Conservation (phyloP, 2,329 filamentous ascomycete genomes). For the Talaromyces marneffei region DNA sequence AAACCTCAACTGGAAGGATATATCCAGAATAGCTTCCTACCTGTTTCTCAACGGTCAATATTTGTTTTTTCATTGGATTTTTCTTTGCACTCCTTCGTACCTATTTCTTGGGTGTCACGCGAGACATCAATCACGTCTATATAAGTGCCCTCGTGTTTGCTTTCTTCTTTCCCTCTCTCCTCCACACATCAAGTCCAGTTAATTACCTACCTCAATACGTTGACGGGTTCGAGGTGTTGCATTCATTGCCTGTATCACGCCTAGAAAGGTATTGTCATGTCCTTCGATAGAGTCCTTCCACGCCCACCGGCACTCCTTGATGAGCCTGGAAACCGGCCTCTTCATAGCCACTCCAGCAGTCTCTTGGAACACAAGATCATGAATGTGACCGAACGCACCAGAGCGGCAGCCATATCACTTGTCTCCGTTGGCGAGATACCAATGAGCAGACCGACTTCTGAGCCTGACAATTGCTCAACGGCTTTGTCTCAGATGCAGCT, state of each 20-base stretch:
- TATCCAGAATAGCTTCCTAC: background rate
- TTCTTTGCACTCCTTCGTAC: background rate
- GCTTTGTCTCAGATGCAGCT: slow-evolving; percentile 21
- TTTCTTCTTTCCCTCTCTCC: slow-evolving; percentile 10
- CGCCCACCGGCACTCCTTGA: slow-evolving; percentile 38
- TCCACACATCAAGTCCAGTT: background rate
- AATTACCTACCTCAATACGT: slow-evolving; percentile 11
- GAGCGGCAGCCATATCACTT: slow-evolving; percentile 3
- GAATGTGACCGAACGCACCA: slow-evolving; percentile 24
- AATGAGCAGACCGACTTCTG: background rate
- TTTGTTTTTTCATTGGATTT: background rate
- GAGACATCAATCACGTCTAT: slow-evolving; percentile 16
- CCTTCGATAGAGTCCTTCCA: slow-evolving; percentile 46
- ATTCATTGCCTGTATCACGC: background rate
- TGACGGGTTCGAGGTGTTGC: slow-evolving; percentile 12
- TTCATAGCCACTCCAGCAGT: slow-evolving; percentile 28
- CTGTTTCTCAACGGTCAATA: slow-evolving; percentile 1
- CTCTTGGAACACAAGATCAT: slow-evolving; percentile 40
- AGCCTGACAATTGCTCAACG: slow-evolving; percentile 8
- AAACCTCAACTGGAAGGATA: background rate
- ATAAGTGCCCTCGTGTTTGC: slow-evolving; percentile 21
- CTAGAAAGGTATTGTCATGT: slow-evolving; percentile 27
- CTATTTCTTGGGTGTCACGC: background rate
- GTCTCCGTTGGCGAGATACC: background rate
- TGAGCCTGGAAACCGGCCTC: slow-evolving; percentile 30